phyloP scores from a whole-genome alignment of 257 asterid species.

The Lycium barbarum region DNA sequence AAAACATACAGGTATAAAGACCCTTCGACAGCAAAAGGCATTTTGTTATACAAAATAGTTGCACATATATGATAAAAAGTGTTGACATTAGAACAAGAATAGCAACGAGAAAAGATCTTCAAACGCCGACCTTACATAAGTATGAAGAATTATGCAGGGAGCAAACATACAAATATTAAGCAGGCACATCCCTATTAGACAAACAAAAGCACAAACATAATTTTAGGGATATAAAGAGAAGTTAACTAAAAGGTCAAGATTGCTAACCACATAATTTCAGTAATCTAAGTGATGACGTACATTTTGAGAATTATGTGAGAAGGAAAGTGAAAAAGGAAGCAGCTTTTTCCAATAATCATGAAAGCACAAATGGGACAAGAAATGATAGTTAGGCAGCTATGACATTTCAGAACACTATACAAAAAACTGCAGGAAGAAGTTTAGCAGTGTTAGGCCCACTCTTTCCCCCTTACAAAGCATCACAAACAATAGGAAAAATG shows the following conservation, averaged over 20 bases:
- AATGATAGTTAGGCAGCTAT: background rate
- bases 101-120: background rate
- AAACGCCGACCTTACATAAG: background rate
- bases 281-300: background rate
- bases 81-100: background rate
- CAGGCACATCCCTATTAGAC: background rate
- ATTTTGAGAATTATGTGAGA: background rate
- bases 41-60: background rate
- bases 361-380: background rate
- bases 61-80: background rate
- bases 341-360: background rate
- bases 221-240: background rate
- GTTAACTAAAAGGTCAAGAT: background rate
- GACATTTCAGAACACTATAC: background rate
- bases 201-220: background rate
- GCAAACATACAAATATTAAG: background rate
- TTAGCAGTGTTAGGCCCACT: background rate
- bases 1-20: background rate
- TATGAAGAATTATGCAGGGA: conserved; percentile 15
- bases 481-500: background rate
- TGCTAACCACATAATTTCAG: background rate
- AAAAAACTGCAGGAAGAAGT: background rate
- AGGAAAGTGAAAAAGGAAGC: background rate
- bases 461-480: background rate
- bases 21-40: background rate